Base-by-base conservation (phyloP, 768 basidiomycete species). In the Ramaria rubella region DNA sequence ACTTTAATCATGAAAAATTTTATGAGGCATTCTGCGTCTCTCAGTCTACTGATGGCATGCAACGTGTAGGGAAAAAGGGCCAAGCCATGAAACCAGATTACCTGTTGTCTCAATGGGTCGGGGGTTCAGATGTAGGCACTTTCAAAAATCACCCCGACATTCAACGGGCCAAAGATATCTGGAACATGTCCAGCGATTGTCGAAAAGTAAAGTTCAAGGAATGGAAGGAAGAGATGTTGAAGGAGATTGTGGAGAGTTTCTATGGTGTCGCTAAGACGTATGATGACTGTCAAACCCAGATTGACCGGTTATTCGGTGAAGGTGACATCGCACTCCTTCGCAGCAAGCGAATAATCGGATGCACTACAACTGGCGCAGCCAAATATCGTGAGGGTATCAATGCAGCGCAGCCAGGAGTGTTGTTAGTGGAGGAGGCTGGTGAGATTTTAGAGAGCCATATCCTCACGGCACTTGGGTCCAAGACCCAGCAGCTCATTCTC, bases 381-480 rank as follows among this genome's bases (percentile, higher is more conserved):
- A 87, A 80, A 65, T 84, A 79, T 61, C 67, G 69, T 0, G 67
- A 73, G 1, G 70, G 69, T 17, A 75, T 87, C 26, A 76, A 70
- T 26, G 72, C 72, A 1, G 76, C 72, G 7, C 66, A 68, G 1
- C 80, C 83, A 0, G 71, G 75, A 8, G 75, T 87, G 1, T 65
- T 87, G 3, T 69, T 87, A 1, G 84, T 87, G 1, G 86, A 87
- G 62, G 86, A 87, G 66, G 85, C 85, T 0, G 85, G 86, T 5
- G 85, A 87, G 61, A 86, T 86, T 43, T 65, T 87, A 1, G 85
- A 86, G 62, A 82, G 80, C 57, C 85, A 87, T 61, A 68, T 85
- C 34, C 59, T 87, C 36, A 83, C 83, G 0, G 78, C 86, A 0
- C 67, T 87, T 4, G 76, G 77, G 0, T 56, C 57, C 1, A 56